A percentile compares a stretch with the other conserved stretches of the same genome.
phyloP scores from a whole-genome alignment of 805 yeast genomes.

The Wickerhamiella slavikovae region DNA sequence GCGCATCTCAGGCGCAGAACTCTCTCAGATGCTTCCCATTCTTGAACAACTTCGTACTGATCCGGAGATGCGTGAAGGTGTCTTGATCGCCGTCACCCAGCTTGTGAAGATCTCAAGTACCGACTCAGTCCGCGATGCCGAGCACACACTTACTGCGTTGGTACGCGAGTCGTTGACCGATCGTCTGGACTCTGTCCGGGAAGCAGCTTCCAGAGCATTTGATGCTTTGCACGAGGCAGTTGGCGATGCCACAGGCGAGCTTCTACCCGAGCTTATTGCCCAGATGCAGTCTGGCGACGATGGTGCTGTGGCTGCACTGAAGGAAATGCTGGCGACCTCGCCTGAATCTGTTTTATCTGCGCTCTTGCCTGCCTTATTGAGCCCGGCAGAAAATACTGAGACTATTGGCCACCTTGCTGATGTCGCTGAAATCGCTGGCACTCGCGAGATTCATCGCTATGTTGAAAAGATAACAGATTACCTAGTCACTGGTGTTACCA shows the following conservation, averaged over 20 bases:
- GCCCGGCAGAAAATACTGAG: constrained; percentile 61
- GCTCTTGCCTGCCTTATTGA: constrained; percentile 62
- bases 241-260: constrained; percentile 74
- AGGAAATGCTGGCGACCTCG: constrained; percentile 79
- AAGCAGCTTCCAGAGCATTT: constrained; percentile 79
- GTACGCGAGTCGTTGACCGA: constrained; percentile 68
- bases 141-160: constrained; percentile 48
- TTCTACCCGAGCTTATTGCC: constrained; percentile 63
- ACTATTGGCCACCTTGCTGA: constrained; percentile 37
- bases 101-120: constrained; percentile 44
- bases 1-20: constrained; percentile 70
- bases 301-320: constrained; percentile 66
- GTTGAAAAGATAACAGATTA: constrained; percentile 36
- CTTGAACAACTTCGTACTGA: constrained; percentile 46
- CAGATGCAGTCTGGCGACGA: constrained; percentile 32
- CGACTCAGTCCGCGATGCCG: constrained; percentile 41
- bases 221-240: constrained; percentile 66
- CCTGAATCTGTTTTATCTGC: constrained; percentile 88
- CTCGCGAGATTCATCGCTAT: constrained; percentile 45
- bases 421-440: constrained; percentile 47
- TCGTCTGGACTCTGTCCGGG: constrained; percentile 51
- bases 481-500: no score
- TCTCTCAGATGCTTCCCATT: constrained; percentile 69
- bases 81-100: constrained; percentile 81
- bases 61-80: constrained; percentile 84